phyloP scores from a whole-genome alignment of 345 rosid genomes.

The Luvunga scandens region DNA sequence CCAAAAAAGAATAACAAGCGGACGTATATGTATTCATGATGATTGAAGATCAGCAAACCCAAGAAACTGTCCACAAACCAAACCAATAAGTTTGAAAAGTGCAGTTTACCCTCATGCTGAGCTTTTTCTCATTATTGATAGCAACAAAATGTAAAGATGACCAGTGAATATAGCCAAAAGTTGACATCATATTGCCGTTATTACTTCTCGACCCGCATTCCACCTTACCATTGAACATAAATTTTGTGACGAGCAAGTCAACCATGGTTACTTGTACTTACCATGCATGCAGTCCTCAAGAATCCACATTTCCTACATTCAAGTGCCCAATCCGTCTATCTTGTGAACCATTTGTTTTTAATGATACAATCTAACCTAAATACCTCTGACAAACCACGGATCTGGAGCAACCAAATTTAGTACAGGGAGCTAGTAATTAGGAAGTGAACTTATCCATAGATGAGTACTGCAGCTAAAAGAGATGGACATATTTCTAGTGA shows the following conservation, averaged over 20 bases:
- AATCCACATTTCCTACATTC: conserved; percentile 23
- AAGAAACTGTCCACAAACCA: conserved; percentile 25
- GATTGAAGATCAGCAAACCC: conserved; percentile 17
- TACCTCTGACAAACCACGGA: conserved; percentile 19
- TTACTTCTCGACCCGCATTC: conserved; percentile 23
- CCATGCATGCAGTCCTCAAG: conserved; percentile 11
- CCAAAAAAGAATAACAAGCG: conserved; percentile 14
- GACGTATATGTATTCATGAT: conserved; percentile 11
- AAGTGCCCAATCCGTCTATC: conserved; percentile 25
- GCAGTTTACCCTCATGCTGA: conserved; percentile 26
- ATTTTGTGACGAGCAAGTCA: conserved; percentile 18
- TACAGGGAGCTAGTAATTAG: conserved; percentile 2
- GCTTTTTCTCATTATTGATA: conserved; percentile 22
- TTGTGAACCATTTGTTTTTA: conserved; percentile 20
- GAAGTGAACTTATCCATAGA: conserved; percentile 9
- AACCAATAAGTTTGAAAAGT: conserved; percentile 27
- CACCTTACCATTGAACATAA: conserved; percentile 15
- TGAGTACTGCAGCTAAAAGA: conserved; percentile 4
- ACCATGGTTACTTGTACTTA: conserved; percentile 17
- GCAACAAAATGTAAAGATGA: conserved; percentile 17
- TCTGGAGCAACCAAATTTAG: conserved; percentile 26
- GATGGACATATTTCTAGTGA: conserved; percentile 7
- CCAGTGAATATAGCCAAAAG: conserved; percentile 1
- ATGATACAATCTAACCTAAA: conserved; percentile 23
- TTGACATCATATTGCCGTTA: conserved; percentile 17